These are phyloP conservation scores for Saccharomycopsis fermentans DNA, from an alignment of 805 yeast genomes.

Conservation along the genomic window DNA sequence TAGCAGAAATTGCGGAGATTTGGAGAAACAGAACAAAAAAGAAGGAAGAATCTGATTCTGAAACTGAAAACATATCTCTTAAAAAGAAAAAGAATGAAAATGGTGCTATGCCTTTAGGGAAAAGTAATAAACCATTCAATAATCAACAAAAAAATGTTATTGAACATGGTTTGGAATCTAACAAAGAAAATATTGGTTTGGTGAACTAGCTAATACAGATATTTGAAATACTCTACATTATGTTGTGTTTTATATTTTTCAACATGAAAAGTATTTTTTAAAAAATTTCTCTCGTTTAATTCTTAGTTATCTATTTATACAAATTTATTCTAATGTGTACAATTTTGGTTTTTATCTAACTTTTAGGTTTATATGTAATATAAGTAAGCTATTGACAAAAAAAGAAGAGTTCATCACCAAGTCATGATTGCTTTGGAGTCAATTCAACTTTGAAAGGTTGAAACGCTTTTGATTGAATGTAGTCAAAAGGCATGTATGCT, in stretches of 20 bases:
- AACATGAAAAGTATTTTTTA: background rate
- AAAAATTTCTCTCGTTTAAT: background rate
- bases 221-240: too few species aligned
- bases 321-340: background rate
- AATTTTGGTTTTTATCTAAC: background rate
- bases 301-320: background rate
- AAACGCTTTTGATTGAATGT: background rate
- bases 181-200: background rate
- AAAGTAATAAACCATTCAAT: background rate
- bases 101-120: background rate
- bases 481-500: constrained; percentile 21
- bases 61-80: background rate
- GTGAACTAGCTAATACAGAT: background rate
- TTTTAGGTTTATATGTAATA: background rate
- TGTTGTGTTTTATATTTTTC: background rate
- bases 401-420: background rate
- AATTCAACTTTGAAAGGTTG: background rate
- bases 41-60: background rate
- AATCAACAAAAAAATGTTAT: background rate
- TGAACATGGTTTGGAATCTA: background rate
- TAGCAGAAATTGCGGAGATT: constrained; percentile 18
- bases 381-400: background rate
- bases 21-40: constrained; percentile 18
- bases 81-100: background rate
- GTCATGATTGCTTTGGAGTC: background rate